Evolutionary conservation across 108 stramenopile species (phyloP).

Genomic region (Fistulifera pelliculosa): DNA sequence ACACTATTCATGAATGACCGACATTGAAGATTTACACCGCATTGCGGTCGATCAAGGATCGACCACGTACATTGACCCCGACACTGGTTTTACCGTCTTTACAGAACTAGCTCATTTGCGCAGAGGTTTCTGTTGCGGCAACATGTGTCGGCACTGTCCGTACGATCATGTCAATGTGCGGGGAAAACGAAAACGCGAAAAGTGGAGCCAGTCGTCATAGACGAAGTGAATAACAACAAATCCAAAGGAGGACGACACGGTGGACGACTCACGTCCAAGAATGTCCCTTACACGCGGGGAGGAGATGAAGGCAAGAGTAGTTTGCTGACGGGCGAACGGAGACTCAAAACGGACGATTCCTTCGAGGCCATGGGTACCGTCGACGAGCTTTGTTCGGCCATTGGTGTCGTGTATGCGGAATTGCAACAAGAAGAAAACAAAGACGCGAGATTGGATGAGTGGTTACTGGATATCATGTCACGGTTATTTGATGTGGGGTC

Average conservation of each 20-base stretch:
- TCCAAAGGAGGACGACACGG: slow-evolving; percentile 40
- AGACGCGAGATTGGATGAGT: slow-evolving; percentile 22
- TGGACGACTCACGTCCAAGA: slow-evolving; percentile 51
- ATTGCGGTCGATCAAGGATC: slow-evolving; percentile 38
- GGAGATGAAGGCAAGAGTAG: slow-evolving; percentile 67
- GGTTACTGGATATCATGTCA: slow-evolving; percentile 70
- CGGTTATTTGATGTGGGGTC: slow-evolving; percentile 78
- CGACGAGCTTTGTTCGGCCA: slow-evolving; percentile 74
- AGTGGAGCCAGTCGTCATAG: slow-evolving; percentile 35
- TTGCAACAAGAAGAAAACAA: slow-evolving; percentile 10
- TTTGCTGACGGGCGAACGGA: slow-evolving; percentile 70
- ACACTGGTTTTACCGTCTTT: slow-evolving; percentile 84
- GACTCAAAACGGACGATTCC: slow-evolving; percentile 53
- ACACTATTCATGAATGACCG: too few relatives aligned
- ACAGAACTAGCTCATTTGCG: slow-evolving; percentile 70
- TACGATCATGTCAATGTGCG: slow-evolving; percentile 82
- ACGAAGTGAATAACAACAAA: slow-evolving; percentile 28
- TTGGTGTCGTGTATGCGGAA: slow-evolving; percentile 63
- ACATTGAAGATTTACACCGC: slow-evolving; percentile 71
- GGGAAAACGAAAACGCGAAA: slow-evolving; percentile 1
- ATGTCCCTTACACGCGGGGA: slow-evolving; percentile 77
- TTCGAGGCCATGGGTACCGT: slow-evolving; percentile 82
- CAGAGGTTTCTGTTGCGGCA: slow-evolving; percentile 88
- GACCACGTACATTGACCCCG: slow-evolving; percentile 78
- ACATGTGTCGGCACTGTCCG: slow-evolving; percentile 87